These are phyloP conservation scores for Cryptosporidium parvum DNA, from an alignment of 169 alveolate species.

Conservation along the genomic window DNA sequence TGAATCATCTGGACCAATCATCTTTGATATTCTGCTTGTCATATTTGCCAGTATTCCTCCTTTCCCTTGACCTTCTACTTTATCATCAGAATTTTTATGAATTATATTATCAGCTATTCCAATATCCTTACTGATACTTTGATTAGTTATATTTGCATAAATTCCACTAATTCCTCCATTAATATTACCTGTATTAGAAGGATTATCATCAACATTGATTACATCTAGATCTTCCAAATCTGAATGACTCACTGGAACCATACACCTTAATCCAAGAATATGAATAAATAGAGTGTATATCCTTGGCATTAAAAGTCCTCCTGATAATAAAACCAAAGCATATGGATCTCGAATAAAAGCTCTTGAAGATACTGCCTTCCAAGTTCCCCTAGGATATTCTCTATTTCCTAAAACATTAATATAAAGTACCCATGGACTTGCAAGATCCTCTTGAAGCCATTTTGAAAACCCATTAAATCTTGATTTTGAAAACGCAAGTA, in stretches of 20 bases:
- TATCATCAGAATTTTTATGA: background rate
- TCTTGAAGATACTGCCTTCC: slow-evolving; percentile 68
- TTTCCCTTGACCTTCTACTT: background rate
- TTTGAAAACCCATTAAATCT: slow-evolving; percentile 25
- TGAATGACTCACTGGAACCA: slow-evolving; percentile 34
- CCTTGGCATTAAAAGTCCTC: slow-evolving; percentile 48
- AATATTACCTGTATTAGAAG: background rate
- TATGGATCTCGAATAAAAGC: slow-evolving; percentile 52
- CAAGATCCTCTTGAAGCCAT: slow-evolving; percentile 63
- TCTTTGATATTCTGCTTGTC: background rate
- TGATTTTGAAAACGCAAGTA: slow-evolving; percentile 30
- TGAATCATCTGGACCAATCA: background rate
- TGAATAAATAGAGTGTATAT: slow-evolving; percentile 25
- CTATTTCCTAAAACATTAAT: slow-evolving; percentile 43
- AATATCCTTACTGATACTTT: background rate
- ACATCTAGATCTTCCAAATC: slow-evolving; percentile 62
- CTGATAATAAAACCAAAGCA: slow-evolving; percentile 38
- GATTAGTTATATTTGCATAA: background rate
- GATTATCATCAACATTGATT: slow-evolving; percentile 20
- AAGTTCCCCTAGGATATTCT: slow-evolving; percentile 57
- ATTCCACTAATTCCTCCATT: background rate
- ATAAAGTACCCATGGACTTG: slow-evolving; percentile 65
- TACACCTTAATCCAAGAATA: slow-evolving; percentile 36
- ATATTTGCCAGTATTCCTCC: slow-evolving; percentile 9
- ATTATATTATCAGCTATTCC: background rate